Evolutionary conservation across 371 early-diverging fungal species (phyloP).

Genomic region (Haplosporangium sp.): DNA sequence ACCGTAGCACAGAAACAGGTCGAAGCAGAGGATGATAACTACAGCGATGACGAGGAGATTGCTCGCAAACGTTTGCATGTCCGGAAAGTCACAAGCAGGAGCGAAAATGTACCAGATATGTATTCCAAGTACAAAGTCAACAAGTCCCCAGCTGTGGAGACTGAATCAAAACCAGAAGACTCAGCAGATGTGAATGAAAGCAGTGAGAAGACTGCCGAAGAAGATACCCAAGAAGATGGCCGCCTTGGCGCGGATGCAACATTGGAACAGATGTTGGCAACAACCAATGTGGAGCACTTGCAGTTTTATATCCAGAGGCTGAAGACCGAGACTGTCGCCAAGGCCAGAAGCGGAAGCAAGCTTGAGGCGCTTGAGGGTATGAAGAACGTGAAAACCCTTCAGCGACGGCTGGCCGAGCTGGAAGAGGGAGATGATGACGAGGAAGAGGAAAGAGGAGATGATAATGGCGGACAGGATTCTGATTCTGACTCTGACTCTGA

Average conservation of each 20-base stretch:
- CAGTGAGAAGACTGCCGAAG: not conserved
- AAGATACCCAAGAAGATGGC: conserved; percentile 3
- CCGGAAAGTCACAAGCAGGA: conserved; percentile 26
- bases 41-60: conserved; percentile 24
- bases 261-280: conserved; percentile 37
- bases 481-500: not conserved
- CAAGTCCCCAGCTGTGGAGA: not conserved
- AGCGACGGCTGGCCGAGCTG: conserved; percentile 32
- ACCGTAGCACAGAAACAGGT: not conserved
- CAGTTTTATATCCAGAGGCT: conserved; percentile 41
- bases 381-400: conserved; percentile 50
- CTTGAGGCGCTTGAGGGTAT: conserved; percentile 50
- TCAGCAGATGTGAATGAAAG: not conserved
- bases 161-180: too few relatives aligned
- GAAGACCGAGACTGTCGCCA: conserved; percentile 51
- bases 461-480: not conserved
- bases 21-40: not conserved
- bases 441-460: conserved; percentile 6
- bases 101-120: conserved; percentile 38
- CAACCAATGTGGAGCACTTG: conserved; percentile 18
- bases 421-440: conserved; percentile 15
- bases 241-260: conserved; percentile 29
- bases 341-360: conserved; percentile 45
- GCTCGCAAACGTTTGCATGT: conserved; percentile 18
- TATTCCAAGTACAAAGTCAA: conserved; percentile 49